Base-by-base conservation (phyloP, 129 eudicot genomes). In the Flaveria sonorensis region DNA sequence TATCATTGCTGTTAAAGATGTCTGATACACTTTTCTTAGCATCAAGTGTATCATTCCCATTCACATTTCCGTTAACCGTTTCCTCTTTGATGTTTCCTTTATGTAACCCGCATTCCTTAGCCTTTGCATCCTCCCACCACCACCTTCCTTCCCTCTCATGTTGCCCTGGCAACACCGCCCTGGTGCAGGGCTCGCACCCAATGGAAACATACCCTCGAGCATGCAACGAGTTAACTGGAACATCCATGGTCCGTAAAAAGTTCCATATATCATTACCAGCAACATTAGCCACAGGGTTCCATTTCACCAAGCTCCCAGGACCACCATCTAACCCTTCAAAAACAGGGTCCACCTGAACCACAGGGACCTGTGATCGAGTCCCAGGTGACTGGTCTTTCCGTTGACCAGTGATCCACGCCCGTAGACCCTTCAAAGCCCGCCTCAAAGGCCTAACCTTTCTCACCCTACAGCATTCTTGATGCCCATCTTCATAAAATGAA, bases 71-170 rank as follows among this genome's bases (percentile, higher is more conserved):
- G 42, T 79, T 86, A 7, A 84, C 75, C 15, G 59, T 80, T 68
- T 78, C 89, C 70, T 91, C 89, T 87, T 91, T 95, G 13, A 95
- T 56, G 56, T 95, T 95, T 28, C 97, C 99, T 77, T 91, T 95
- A 71, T 95, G 99, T 2, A 95, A 82, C 14, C 99, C 99, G 32
- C 99, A 95, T 79, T 95, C 99, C 85, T 95, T 95, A 32, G 99
- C 97, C 79, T 88, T 95, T n/a, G 99, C 94, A 84, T 95, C 97
- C 74, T 95, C 99, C 99, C 99, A 91, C 99, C 99, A 95, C 99
- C 99, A 95, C 77, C 99, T 85, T 76, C 99, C 99, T 83, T 95
- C 99, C 53, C 99, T 71, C 87, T 95, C 99, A 46, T 95, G 99
- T 66, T 95, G 99, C 32, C 97, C 97, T 0, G 99, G 99, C 15